phyloP scores from a whole-genome alignment of 2,329 filamentous ascomycete species.

The Hyphodiscus sp. region DNA sequence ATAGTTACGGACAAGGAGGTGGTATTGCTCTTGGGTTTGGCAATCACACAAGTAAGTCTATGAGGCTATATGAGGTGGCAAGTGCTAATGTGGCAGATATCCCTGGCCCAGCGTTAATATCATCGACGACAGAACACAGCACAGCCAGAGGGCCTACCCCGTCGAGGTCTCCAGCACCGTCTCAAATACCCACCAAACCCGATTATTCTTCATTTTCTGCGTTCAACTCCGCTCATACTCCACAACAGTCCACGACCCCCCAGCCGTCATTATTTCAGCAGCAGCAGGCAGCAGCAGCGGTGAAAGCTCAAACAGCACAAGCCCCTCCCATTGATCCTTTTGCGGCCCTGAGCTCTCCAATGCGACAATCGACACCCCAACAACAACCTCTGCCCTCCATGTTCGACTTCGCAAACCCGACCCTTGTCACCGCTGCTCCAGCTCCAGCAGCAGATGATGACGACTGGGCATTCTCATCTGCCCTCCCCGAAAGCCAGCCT shows the following conservation, averaged over 20 bases:
- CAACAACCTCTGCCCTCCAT: slow-evolving; percentile 48
- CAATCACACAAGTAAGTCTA: slow-evolving; percentile 56
- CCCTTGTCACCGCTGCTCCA: slow-evolving; percentile 29
- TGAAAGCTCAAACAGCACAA: slow-evolving; percentile 34
- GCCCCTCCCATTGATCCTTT: slow-evolving; percentile 51
- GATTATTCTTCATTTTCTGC: slow-evolving; percentile 48
- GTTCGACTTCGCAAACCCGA: slow-evolving; percentile 33
- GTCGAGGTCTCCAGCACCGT: slow-evolving; percentile 26
- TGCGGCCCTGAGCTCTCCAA: slow-evolving; percentile 40
- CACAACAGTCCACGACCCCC: slow-evolving; percentile 47
- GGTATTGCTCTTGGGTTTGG: slow-evolving; percentile 79
- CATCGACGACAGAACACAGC: slow-evolving; percentile 55
- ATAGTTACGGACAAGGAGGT: slow-evolving; percentile 63
- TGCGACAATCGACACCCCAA: slow-evolving; percentile 39
- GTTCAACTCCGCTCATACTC: slow-evolving; percentile 44
- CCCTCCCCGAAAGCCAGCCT: slow-evolving; percentile 57
- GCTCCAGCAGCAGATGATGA: slow-evolving; percentile 59
- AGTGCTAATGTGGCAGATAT: slow-evolving; percentile 43
- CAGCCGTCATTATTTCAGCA: slow-evolving; percentile 42
- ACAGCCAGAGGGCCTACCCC: slow-evolving; percentile 46
- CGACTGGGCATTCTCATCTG: slow-evolving; percentile 90
- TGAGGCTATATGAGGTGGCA: not conserved
- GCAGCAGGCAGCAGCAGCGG: slow-evolving; percentile 23
- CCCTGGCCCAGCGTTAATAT: slow-evolving; percentile 56
- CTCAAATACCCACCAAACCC: slow-evolving; percentile 21